Evolutionary conservation across 768 basidiomycete genomes (phyloP).

Genomic region (Trametes maxima): DNA sequence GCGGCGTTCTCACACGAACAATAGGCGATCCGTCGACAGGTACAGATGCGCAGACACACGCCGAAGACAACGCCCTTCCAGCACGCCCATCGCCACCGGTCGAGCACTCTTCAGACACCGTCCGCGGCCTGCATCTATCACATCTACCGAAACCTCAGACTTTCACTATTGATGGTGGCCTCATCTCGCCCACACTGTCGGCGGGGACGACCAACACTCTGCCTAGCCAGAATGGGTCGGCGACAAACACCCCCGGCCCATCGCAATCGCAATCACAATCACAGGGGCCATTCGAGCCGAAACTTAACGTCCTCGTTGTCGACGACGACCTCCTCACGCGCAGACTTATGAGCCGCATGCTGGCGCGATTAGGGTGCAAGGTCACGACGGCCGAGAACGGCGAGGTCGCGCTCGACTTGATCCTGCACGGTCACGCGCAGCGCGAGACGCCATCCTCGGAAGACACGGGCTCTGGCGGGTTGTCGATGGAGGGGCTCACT

Average conservation of each 20-base stretch:
- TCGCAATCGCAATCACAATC: not conserved
- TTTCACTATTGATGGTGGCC: conserved; percentile 24
- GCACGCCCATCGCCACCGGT: conserved; percentile 15
- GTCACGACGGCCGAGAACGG: conserved; percentile 89
- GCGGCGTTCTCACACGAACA: conserved; percentile 42
- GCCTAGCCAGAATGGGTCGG: conserved; percentile 14
- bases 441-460: conserved; percentile 33
- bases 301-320: conserved; percentile 72
- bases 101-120: conserved; percentile 22
- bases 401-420: conserved; percentile 71
- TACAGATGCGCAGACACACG: conserved; percentile 24
- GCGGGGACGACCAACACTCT: conserved; percentile 10
- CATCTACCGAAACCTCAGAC: conserved; percentile 28
- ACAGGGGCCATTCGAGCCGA: conserved; percentile 44
- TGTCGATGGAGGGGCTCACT: conserved; percentile 20
- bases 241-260: conserved; percentile 8
- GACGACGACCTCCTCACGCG: conserved; percentile 85
- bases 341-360: conserved; percentile 76
- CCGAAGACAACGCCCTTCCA: conserved; percentile 9
- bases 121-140: conserved; percentile 21
- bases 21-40: conserved; percentile 46
- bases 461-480: conserved; percentile 38
- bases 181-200: conserved; percentile 14
- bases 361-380: conserved; percentile 75
- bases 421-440: conserved; percentile 44